A percentile compares a stretch with the other conserved stretches of the same genome.
phyloP scores from a whole-genome alignment of 2,329 filamentous ascomycete genomes.

The Akanthomyces uredinophilus region DNA sequence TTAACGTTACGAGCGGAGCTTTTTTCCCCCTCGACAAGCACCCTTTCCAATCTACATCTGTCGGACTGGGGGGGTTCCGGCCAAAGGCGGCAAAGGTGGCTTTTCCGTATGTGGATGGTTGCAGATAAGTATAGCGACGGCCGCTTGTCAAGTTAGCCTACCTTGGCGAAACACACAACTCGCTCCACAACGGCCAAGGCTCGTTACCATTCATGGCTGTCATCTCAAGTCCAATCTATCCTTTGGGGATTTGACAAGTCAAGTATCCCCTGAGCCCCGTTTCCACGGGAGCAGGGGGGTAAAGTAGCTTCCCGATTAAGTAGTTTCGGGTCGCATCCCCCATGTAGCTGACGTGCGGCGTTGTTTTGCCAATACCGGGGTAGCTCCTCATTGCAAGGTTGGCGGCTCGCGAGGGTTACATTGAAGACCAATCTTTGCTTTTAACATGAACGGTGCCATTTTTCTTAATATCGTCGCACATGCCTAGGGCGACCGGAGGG shows the following conservation, averaged over 20 bases:
- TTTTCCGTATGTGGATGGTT: constrained; percentile 4
- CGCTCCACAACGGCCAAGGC: background rate
- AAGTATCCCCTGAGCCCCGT: background rate
- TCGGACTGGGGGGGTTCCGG: background rate
- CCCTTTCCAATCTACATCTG: background rate
- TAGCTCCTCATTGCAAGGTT: background rate
- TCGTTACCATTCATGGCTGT: background rate
- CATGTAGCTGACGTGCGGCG: background rate
- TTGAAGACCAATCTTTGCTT: background rate
- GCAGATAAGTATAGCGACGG: background rate
- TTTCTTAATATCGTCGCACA: background rate
- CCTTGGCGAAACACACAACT: background rate
- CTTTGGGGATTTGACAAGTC: background rate
- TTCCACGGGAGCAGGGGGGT: background rate
- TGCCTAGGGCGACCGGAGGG: background rate
- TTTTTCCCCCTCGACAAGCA: background rate
- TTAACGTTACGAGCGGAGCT: constrained; percentile 14
- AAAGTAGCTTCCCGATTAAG: constrained; percentile 8
- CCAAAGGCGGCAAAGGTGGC: background rate
- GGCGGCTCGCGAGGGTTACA: background rate
- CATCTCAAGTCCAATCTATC: background rate
- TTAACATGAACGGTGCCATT: background rate
- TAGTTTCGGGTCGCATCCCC: background rate
- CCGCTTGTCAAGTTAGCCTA: background rate
- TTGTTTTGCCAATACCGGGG: background rate